Evolutionary conservation across 805 yeast genomes (phyloP).

Genomic region (Maudiozyma pseudohumilis): DNA sequence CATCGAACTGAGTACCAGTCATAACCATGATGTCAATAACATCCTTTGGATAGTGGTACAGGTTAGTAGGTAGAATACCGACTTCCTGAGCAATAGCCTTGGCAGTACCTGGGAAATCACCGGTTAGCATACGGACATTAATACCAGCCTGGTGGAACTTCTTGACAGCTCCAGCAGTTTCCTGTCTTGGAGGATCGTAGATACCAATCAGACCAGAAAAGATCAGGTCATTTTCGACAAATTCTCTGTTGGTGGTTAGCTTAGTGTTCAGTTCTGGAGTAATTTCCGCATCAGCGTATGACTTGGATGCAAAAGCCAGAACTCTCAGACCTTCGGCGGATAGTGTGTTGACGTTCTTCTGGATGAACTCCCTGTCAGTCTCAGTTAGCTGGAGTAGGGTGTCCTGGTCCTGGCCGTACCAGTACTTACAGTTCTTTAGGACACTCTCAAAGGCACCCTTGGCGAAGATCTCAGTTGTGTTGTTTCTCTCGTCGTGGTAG

Average conservation of each 20-base stretch:
- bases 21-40: constrained; percentile 52
- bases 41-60: constrained; percentile 28
- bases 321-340: constrained; percentile 84
- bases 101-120: constrained; percentile 86
- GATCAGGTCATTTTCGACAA: constrained; percentile 50
- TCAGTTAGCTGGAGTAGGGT: constrained; percentile 42
- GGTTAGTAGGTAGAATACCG: constrained; percentile 67
- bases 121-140: constrained; percentile 96
- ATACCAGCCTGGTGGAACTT: constrained; percentile 85
- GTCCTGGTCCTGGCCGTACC: constrained; percentile 47
- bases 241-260: constrained; percentile 20
- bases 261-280: constrained; percentile 20
- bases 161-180: constrained; percentile 65
- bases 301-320: constrained; percentile 56
- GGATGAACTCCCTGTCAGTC: constrained; percentile 37
- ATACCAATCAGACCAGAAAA: constrained; percentile 87
- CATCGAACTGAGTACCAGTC: constrained; percentile 76
- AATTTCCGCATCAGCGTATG: constrained; percentile 28
- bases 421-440: constrained; percentile 49
- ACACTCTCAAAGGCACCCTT: constrained; percentile 89
- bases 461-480: constrained; percentile 49
- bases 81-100: constrained; percentile 76
- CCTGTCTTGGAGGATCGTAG: constrained; percentile 95
- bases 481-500: constrained; percentile 46
- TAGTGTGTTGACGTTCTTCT: constrained; percentile 48